Percentiles rank a stretch among this genome's conserved stretches.
These are phyloP conservation scores for Phytophthora citricola DNA, from an alignment of 352 stramenopile genomes.

Conservation along the genomic window DNA sequence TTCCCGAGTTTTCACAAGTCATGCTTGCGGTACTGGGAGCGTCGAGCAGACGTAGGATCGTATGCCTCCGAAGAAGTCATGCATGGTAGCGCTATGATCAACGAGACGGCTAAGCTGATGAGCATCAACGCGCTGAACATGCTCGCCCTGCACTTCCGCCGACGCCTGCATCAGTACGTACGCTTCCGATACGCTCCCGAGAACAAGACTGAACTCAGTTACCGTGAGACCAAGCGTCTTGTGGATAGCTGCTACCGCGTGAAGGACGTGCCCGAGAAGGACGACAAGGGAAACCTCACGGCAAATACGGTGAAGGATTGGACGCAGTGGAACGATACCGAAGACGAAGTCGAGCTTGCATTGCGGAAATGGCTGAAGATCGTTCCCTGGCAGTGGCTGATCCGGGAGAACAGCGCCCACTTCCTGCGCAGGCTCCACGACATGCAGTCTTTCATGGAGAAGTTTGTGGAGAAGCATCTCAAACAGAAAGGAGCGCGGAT, in stretches of 20 bases:
- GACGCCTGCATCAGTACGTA: too few relatives aligned
- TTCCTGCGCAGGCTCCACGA: slow-evolving; percentile 4
- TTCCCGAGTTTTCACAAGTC: too few relatives aligned
- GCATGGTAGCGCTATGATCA: not conserved
- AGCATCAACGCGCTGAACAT: not conserved
- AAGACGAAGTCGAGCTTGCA: not conserved
- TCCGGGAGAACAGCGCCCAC: not conserved
- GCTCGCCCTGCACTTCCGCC: not conserved
- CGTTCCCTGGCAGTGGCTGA: slow-evolving; percentile 1
- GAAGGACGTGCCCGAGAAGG: not conserved
- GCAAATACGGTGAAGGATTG: not conserved
- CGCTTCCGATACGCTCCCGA: too few relatives aligned
- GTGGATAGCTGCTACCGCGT: not conserved
- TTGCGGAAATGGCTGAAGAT: not conserved
- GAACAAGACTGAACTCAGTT: too few relatives aligned
- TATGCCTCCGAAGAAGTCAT: not conserved
- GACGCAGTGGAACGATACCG: not conserved
- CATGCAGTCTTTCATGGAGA: slow-evolving; percentile 18
- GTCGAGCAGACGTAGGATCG: not conserved
- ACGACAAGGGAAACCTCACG: not conserved
- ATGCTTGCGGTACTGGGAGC: too few relatives aligned
- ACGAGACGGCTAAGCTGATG: not conserved
- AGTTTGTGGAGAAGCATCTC: slow-evolving; percentile 11
- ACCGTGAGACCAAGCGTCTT: too few relatives aligned
- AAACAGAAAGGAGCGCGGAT: slow-evolving; percentile 11